Evolutionary conservation across 495 filamentous ascomycete species (phyloP).

Genomic region (Aspergillus asperescens): DNA sequence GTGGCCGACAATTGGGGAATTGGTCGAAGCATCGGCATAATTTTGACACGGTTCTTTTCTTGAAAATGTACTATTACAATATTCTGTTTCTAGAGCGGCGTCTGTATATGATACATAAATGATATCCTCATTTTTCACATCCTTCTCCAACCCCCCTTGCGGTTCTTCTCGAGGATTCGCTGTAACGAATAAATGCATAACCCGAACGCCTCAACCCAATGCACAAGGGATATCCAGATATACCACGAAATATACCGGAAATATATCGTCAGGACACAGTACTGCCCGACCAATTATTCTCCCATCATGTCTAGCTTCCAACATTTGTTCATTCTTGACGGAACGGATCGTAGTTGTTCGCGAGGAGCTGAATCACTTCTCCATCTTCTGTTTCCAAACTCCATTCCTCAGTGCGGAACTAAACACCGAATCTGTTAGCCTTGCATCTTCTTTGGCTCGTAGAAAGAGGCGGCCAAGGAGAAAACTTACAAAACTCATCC

Average conservation of each 20-base stretch:
- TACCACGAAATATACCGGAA: too few species aligned
- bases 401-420: conserved; percentile 76
- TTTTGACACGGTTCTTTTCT: conserved; percentile 10
- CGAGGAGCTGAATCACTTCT: conserved; percentile 59
- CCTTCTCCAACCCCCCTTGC: not conserved
- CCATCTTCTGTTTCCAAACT: conserved; percentile 65
- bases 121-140: conserved; percentile 36
- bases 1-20: conserved; percentile 56
- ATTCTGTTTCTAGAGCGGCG: conserved; percentile 42
- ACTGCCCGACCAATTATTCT: conserved; percentile 12
- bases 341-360: conserved; percentile 57
- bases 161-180: not conserved
- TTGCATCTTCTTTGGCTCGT: not conserved
- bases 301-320: not conserved
- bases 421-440: not conserved
- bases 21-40: conserved; percentile 39
- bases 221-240: conserved; percentile 8
- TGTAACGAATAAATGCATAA: conserved; percentile 2
- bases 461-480: too few species aligned
- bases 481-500: conserved; percentile 62
- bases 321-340: conserved; percentile 25
- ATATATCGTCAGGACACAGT: too few species aligned
- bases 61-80: conserved; percentile 41
- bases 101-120: conserved; percentile 47
- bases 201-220: conserved; percentile 13